These are phyloP conservation scores for Hypomyces rosellus DNA, from an alignment of 2,329 filamentous ascomycete species.

Conservation along the genomic window DNA sequence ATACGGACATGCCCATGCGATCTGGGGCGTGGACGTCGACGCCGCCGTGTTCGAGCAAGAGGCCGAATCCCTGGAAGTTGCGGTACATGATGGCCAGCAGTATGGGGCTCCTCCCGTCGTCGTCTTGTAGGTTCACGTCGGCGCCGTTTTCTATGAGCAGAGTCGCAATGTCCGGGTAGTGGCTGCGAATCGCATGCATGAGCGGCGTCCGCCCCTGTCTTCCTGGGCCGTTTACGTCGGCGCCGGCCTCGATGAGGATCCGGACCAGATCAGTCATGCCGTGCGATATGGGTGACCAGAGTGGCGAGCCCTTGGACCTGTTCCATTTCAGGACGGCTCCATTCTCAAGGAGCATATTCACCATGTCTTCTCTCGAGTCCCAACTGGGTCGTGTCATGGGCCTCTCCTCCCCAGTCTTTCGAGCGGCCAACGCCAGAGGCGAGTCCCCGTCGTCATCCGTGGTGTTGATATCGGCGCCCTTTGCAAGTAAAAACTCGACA, in stretches of 20 bases:
- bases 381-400: not conserved
- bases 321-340: conserved; percentile 5
- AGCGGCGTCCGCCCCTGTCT: not conserved
- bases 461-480: conserved; percentile 1
- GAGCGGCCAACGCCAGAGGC: not conserved
- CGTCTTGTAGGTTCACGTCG: not conserved
- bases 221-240: not conserved
- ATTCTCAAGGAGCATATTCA: not conserved
- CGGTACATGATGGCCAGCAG: not conserved
- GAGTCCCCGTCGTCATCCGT: conserved; percentile 2
- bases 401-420: no score
- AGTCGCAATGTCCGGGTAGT: not conserved
- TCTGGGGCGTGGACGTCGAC: not conserved
- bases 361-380: not conserved
- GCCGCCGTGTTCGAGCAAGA: not conserved
- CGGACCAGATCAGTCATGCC: not conserved
- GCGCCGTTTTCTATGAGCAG: conserved; percentile 3
- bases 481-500: not conserved
- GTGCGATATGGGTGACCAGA: not conserved
- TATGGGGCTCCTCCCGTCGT: conserved; percentile 1
- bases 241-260: not conserved
- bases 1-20: no score
- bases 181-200: not conserved
- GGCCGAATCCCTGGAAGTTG: not conserved
- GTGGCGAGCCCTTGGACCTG: not conserved